Evolutionary conservation across 2,329 filamentous ascomycete genomes (phyloP), one percentile per base, ranked within the genome.

Genomic region (Curvularia lunata): DNA sequence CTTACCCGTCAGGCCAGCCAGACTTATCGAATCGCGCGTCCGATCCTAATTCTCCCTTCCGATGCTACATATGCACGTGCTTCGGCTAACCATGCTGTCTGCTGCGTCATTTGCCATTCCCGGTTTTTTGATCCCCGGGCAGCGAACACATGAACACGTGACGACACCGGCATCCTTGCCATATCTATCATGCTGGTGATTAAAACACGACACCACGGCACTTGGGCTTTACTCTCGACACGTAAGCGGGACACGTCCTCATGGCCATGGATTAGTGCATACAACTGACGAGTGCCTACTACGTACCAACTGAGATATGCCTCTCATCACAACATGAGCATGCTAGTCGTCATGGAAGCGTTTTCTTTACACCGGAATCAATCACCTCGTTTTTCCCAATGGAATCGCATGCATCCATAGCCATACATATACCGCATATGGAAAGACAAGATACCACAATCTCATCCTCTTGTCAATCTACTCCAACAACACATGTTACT

Each of bases 51-150:
- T 10, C 28, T 30, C 32, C 32, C 32, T 16, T 13, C 45, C 18
- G 25, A 21, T 30, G n/a, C 27, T 25, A 16, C 52, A 30, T 13
- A 30, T 30, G 43, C 43, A 30, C 28, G 43, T 54, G 43, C 52
- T 48, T 54, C 52, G 52, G 52, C 38, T 40, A 48, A 38, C 41
- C 48, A 54, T 45, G 52, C 40, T 48, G 12, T 34, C 12, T 16
- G 47, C 34, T 12, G 38, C 34, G 40, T 30, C 28, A 21, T 38
- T 13, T 34, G 32, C 32, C 13, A 13, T 34, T 34, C 5, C 32
- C 13, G 32, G 32, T 34, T 34, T 34, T 34, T 27, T 27, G 25
- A 13, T 34, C 12, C 32, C 32, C 32, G 32, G 32, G 12, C 32
- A 34, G 32, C 32, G 12, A 34, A 5, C n/a, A n/a, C n/a, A n/a